Evolutionary conservation across 2,329 filamentous ascomycete species (phyloP), one percentile per base, ranked within the genome.

Genomic region (Colletotrichum karsti): DNA sequence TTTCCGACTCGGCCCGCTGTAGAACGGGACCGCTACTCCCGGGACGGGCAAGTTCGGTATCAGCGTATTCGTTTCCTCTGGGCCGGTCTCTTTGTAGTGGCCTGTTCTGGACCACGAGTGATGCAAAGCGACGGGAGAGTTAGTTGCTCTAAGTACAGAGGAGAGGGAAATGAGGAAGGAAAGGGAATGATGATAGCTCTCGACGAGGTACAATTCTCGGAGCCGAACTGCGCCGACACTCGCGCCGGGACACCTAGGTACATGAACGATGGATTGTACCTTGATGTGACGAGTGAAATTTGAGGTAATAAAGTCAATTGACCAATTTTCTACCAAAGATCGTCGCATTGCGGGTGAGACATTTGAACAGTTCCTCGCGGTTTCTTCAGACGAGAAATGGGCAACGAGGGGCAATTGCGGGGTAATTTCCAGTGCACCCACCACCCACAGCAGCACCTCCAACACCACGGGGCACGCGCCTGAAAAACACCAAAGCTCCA

Each of bases 381-480:
- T 28, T 51, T 59, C 42, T 51, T 44, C 39, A 57, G 35, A 44
- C 50, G 44, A 33, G 46, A 24, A 37, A 50, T 64, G 44, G 28
- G 22, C 44, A 48, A 48, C 55, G 65, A 70, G 68, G 68, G 68
- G 68, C 68, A 69, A 65, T 60, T 70, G 68, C 68, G 68, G 68
- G 68, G 68, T 70, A 59, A 15, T 37, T 48, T 50, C 46, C n/a
- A 33, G 26, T 37, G 20, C 22, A n/a, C 24, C 46, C 22, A 30
- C n/a, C 30, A 20, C 30, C 50, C 50, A 37, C 15, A 20, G 41
- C 26, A 33, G n/a, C 39, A 8, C 15, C 6, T 13, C 22, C 54
- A 42, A 41, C 24, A 53, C 46, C 46, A 50, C 46, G 24, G 50
- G 44, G 50, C 56, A 65, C 56, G 46, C 64, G 64, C 64, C 55